Percentiles rank a stretch among this genome's conserved stretches.
phyloP scores from a whole-genome alignment of 1,284 basidiomycete genomes.

The Apiotrichum laibachii region DNA sequence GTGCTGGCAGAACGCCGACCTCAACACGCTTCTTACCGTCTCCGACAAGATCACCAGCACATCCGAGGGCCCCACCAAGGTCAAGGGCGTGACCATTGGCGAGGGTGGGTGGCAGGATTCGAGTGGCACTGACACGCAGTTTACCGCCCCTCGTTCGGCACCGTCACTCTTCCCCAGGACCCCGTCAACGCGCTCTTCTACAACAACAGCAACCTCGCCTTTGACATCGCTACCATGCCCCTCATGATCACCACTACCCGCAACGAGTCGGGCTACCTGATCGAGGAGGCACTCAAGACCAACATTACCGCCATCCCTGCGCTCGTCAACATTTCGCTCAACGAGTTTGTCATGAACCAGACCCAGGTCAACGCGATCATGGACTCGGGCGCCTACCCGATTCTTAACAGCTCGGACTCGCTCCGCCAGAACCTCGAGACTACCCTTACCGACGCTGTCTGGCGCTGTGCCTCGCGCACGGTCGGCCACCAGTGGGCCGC shows the following conservation, averaged over 20 bases:
- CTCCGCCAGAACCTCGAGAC: conserved; percentile 59
- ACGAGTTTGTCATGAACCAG: conserved; percentile 9
- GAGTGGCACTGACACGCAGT: conserved; percentile 25
- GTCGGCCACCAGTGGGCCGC: conserved; percentile 65
- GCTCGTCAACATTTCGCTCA: conserved; percentile 50
- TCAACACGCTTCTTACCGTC: conserved; percentile 58
- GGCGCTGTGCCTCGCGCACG: conserved; percentile 64
- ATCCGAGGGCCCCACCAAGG: conserved; percentile 18
- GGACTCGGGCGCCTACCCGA: conserved; percentile 57
- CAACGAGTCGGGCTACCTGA: conserved; percentile 65
- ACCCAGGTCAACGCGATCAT: conserved; percentile 57
- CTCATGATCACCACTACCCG: conserved; percentile 65
- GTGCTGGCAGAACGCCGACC: conserved; percentile 59
- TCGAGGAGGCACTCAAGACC: conserved; percentile 53
- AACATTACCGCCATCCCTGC: background rate
- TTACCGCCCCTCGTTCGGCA: conserved; percentile 35
- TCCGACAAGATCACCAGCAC: conserved; percentile 55
- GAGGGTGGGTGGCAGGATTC: conserved; percentile 5
- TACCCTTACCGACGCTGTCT: conserved; percentile 61
- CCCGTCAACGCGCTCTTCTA: conserved; percentile 66
- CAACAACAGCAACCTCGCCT: conserved; percentile 61
- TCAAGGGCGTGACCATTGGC: conserved; percentile 28
- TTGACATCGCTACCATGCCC: conserved; percentile 58
- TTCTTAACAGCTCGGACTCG: conserved; percentile 41
- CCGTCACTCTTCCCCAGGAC: conserved; percentile 32